These are phyloP conservation scores for Linnemannia hyalina DNA, from an alignment of 192 early-diverging fungal genomes.

Conservation along the genomic window DNA sequence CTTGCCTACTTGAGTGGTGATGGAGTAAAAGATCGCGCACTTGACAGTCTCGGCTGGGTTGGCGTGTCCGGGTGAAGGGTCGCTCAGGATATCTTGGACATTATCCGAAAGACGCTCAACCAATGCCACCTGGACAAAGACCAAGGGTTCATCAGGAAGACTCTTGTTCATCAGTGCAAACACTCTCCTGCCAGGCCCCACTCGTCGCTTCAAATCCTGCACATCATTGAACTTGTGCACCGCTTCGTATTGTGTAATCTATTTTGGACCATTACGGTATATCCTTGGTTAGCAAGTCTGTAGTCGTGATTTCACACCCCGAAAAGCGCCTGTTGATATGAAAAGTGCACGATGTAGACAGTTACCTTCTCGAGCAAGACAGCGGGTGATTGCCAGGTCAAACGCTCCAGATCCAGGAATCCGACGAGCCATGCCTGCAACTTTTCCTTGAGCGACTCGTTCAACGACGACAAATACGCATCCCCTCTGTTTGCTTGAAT, in stretches of 20 bases:
- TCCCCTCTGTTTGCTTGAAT: conserved; percentile 57
- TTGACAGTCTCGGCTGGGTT: conserved; percentile 55
- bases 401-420: conserved; percentile 80
- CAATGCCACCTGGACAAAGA: conserved; percentile 92
- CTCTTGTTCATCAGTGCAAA: conserved; percentile 88
- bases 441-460: conserved; percentile 74
- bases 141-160: conserved; percentile 85
- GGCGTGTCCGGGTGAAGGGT: conserved; percentile 38
- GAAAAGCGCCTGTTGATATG: background rate
- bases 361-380: conserved; percentile 84
- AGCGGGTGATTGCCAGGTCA: conserved; percentile 89
- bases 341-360: background rate
- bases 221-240: conserved; percentile 90
- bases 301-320: background rate
- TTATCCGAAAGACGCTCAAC: conserved; percentile 71
- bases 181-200: conserved; percentile 76
- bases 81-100: conserved; percentile 69
- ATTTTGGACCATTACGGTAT: background rate
- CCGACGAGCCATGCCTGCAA: conserved; percentile 85
- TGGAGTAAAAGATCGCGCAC: conserved; percentile 94
- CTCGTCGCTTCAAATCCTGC: conserved; percentile 83
- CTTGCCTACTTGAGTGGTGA: conserved; percentile 85
- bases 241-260: conserved; percentile 88
- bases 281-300: background rate
- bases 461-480: conserved; percentile 66